Conservation (phyloP, 2,329 filamentous ascomycete species). For the Hypoxylon sp. region DNA sequence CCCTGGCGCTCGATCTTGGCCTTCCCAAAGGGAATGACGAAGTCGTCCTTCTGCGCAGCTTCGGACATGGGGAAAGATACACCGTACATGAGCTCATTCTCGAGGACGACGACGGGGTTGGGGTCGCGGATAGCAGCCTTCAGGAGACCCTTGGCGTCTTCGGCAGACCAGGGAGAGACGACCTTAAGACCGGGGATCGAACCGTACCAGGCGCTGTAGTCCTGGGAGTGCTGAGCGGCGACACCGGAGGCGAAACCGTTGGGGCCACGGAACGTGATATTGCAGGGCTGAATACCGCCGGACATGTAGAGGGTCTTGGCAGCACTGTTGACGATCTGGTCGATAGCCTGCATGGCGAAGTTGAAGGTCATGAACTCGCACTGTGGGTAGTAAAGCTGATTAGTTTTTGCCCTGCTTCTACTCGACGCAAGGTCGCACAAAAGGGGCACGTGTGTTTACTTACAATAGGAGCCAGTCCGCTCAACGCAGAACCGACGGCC, state of each 20-base stretch:
- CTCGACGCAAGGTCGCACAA: background rate
- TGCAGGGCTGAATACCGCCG: conserved; percentile 98
- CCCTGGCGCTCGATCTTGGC: conserved; percentile 98
- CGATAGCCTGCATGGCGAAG: conserved; percentile 99
- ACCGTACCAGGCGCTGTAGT: conserved; percentile 99
- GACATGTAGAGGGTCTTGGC: conserved; percentile 99
- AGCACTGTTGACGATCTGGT: conserved; percentile 98
- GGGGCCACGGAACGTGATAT: conserved; percentile 99
- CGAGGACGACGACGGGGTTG: conserved; percentile 92
- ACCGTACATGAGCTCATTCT: conserved; percentile 94
- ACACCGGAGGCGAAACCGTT: conserved; percentile 98
- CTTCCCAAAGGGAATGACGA: conserved; percentile 97
- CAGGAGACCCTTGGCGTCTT: conserved; percentile 97
- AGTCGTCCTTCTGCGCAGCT: conserved; percentile 94
- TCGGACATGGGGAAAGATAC: conserved; percentile 97
- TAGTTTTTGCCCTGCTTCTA: conserved; percentile 10
- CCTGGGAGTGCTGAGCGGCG: conserved; percentile 97
- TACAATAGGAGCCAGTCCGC: conserved; percentile 93
- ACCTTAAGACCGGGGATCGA: conserved; percentile 98
- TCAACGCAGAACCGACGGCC: conserved; percentile 92
- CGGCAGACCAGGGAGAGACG: conserved; percentile 93
- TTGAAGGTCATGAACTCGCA: conserved; percentile 99
- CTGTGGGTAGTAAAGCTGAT: conserved; percentile 56
- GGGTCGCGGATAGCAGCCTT: conserved; percentile 99
- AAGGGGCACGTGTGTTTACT: conserved; percentile 55